Evolutionary conservation across 768 basidiomycete genomes (phyloP).

Genomic region (Tulasnella sp.): DNA sequence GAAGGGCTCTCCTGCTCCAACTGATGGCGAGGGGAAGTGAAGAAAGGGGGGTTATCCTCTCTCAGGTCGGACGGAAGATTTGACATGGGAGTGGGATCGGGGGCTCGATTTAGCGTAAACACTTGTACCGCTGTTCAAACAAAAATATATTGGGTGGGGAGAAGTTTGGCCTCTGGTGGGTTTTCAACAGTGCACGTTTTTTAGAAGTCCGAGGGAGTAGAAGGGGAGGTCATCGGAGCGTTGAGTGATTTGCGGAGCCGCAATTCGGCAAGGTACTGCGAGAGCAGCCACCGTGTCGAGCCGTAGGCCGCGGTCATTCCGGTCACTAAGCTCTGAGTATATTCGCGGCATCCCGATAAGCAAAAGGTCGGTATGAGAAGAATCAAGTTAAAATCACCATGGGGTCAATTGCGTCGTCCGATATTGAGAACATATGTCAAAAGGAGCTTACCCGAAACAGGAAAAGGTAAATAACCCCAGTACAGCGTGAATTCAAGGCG

Average conservation of each 20-base stretch:
- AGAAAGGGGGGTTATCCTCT: neutral
- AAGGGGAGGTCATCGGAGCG: neutral
- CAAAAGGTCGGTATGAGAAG: neutral
- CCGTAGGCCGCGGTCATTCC: slow-evolving; percentile 15
- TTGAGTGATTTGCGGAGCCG: slow-evolving; percentile 5
- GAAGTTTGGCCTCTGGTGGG: neutral
- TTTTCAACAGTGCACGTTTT: neutral
- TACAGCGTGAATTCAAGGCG: neutral
- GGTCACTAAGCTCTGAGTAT: slow-evolving; percentile 16
- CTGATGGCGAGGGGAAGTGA: neutral
- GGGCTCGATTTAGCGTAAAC: slow-evolving; percentile 1
- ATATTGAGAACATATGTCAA: neutral
- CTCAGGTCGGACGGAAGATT: neutral
- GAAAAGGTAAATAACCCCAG: neutral
- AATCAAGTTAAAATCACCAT: neutral
- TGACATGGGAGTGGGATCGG: neutral
- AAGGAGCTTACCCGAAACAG: neutral
- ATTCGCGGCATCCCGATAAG: neutral
- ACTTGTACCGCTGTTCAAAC: neutral
- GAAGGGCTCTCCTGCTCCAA: slow-evolving; percentile 1
- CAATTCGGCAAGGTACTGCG: slow-evolving; percentile 5
- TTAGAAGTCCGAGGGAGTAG: slow-evolving; percentile 6
- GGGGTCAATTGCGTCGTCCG: neutral
- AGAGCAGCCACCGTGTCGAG: slow-evolving; percentile 8
- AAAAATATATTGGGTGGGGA: neutral